Base-by-base conservation (phyloP, 2,329 filamentous ascomycete species). In the Paecilomyces niveus region DNA sequence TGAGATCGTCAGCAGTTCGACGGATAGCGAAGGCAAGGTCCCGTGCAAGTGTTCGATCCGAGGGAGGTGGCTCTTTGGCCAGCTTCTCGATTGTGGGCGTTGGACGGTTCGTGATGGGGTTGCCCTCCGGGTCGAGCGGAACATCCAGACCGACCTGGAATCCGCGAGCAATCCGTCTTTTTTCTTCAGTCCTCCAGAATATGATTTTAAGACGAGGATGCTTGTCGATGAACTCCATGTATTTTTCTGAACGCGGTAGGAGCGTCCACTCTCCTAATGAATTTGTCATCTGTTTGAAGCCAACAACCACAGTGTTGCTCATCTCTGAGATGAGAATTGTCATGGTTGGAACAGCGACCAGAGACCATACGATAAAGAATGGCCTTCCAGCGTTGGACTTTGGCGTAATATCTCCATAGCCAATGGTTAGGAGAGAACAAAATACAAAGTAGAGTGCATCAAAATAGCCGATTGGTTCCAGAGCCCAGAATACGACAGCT, bases 351-450 rank as follows among this genome's bases (percentile, higher is more conserved):
- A 96, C 81, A 0, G 92, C 91, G 26, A 96, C 81, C 1, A 97
- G 72, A 13, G 87, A 90, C 92, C 92, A 97, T 58, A 96, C 87
- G n/a, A 97, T 89, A 67, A 96, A 97, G 71, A 96, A 96, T 0
- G 89, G 85, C 57, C 89, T 87, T 1, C 89, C 90, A 0, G 86
- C 82, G 62, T 92, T 92, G 1, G 87, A 89, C n/a, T 85, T 78
- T 0, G 91, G 91, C 1, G 86, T 85, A 4, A 88, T 73, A 63
- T 96, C 91, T 3, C 92, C 92, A 65, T 96, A 96, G 0, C 92
- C 92, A 39, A 96, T 89, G 0, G 92, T 96, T 1, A 92, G 80
- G 24, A 96, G 82, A 2, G 87, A 88, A 33, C 91, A 85, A 71
- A 94, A 97, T 64, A 87, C 86, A 69, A 96, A 95, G 74, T 96